Percentiles rank a stretch among this genome's conserved stretches.
phyloP scores from a whole-genome alignment of 2,329 filamentous ascomycete species.

The Berkeleyomyces rouxiae region DNA sequence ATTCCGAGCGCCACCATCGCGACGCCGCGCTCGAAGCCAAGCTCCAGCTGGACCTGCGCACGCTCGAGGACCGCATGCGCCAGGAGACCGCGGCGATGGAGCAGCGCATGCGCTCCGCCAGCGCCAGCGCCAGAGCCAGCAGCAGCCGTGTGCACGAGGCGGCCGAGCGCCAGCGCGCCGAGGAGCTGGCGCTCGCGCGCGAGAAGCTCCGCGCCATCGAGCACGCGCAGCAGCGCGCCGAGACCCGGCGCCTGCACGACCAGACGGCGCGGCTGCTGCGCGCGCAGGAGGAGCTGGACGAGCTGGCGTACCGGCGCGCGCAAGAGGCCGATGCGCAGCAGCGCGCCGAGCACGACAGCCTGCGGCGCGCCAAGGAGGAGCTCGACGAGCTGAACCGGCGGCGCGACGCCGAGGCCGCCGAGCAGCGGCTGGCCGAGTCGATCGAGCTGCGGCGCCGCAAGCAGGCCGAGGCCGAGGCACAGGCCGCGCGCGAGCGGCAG shows the following conservation, averaged over 20 bases:
- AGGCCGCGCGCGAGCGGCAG: slow-evolving; percentile 26
- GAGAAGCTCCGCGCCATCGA: slow-evolving; percentile 20
- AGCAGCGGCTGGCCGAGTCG: slow-evolving; percentile 35
- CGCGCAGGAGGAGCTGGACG: slow-evolving; percentile 17
- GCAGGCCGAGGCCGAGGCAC: slow-evolving; percentile 30
- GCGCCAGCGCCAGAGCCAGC: background rate
- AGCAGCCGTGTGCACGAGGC: background rate
- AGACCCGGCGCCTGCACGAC: slow-evolving; percentile 24
- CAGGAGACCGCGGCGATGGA: background rate
- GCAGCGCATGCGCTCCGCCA: background rate
- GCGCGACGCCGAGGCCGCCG: slow-evolving; percentile 31
- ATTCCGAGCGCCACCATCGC: background rate
- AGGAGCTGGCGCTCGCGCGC: slow-evolving; percentile 26
- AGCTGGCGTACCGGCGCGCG: slow-evolving; percentile 21
- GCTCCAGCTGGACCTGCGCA: background rate
- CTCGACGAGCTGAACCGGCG: slow-evolving; percentile 30
- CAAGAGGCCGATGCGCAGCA: slow-evolving; percentile 23
- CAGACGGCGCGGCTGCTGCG: slow-evolving; percentile 30
- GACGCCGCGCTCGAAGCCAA: background rate
- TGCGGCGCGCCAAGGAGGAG: slow-evolving; percentile 30
- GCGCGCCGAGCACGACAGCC: slow-evolving; percentile 28
- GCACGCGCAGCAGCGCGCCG: slow-evolving; percentile 18
- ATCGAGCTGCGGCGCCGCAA: slow-evolving; percentile 26
- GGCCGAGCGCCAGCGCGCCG: slow-evolving; percentile 17
- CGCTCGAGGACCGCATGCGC: background rate